Percentiles rank a stretch among this genome's conserved stretches.
These are phyloP conservation scores for Noccaea caerulescens DNA, from an alignment of 345 rosid species.

Conservation along the genomic window DNA sequence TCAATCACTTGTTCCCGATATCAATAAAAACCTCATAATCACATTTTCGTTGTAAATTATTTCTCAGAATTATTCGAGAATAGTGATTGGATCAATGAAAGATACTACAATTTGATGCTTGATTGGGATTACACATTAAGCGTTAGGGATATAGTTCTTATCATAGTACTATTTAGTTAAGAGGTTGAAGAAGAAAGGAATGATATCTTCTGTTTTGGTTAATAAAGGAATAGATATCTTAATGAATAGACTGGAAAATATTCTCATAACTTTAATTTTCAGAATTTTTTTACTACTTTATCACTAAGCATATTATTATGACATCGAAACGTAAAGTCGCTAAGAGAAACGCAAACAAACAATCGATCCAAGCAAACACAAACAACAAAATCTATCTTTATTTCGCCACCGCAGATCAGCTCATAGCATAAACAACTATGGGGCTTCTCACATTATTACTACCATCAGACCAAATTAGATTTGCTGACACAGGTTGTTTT, in stretches of 20 bases:
- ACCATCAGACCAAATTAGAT: conserved; percentile 47
- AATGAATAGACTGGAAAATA: conserved; percentile 36
- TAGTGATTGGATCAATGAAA: conserved; percentile 24
- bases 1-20: neutral
- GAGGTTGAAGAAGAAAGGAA: conserved; percentile 26
- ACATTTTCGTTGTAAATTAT: conserved; percentile 2
- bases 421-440: conserved; percentile 33
- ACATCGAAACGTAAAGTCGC: no score
- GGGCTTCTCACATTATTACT: conserved; percentile 42
- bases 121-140: conserved; percentile 25
- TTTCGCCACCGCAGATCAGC: neutral
- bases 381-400: no score
- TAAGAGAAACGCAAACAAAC: no score
- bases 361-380: no score
- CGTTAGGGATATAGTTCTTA: conserved; percentile 24
- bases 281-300: conserved; percentile 24
- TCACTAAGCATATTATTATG: neutral
- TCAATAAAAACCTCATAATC: neutral
- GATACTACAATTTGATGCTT: conserved; percentile 32
- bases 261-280: conserved; percentile 19
- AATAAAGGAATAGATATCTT: conserved; percentile 41
- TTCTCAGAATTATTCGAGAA: neutral
- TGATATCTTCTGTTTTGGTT: conserved; percentile 16
- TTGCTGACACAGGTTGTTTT: conserved; percentile 22
- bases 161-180: conserved; percentile 16